These are phyloP conservation scores for Aspergillus indologenus DNA, from an alignment of 495 filamentous ascomycete species.

Conservation along the genomic window DNA sequence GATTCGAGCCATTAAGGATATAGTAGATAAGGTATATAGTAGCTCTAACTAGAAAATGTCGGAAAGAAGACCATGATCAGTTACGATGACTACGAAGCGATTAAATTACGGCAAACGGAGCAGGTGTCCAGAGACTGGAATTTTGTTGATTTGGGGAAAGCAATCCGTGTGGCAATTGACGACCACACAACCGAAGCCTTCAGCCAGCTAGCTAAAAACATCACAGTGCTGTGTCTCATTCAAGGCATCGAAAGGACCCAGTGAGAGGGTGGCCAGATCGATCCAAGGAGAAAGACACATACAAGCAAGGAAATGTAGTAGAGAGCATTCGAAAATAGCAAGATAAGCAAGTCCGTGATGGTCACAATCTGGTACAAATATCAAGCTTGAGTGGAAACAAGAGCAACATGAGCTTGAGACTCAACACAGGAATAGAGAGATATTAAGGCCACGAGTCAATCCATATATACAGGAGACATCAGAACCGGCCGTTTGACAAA, in stretches of 20 bases:
- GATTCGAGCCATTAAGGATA: no score
- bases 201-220: not conserved
- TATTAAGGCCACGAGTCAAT: constrained; percentile 54
- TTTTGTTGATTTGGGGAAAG: not conserved
- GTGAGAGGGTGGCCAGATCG: not conserved
- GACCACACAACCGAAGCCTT: not conserved
- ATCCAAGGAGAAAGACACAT: not conserved
- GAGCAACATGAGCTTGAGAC: constrained; percentile 12
- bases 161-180: not conserved
- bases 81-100: no score
- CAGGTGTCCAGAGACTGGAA: not conserved
- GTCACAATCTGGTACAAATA: constrained; percentile 16
- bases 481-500: constrained; percentile 46
- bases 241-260: not conserved
- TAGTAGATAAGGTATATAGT: no score
- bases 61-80: no score
- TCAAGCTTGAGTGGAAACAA: constrained; percentile 7
- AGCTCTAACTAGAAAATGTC: no score
- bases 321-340: not conserved
- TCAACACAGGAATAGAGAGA: constrained; percentile 19
- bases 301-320: not conserved
- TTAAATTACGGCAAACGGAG: not conserved
- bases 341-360: not conserved
- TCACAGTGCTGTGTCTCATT: not conserved
- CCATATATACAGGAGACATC: constrained; percentile 48